Evolutionary conservation across 1,139 yeast genomes (phyloP).

Genomic region (Hyphopichia fennica): DNA sequence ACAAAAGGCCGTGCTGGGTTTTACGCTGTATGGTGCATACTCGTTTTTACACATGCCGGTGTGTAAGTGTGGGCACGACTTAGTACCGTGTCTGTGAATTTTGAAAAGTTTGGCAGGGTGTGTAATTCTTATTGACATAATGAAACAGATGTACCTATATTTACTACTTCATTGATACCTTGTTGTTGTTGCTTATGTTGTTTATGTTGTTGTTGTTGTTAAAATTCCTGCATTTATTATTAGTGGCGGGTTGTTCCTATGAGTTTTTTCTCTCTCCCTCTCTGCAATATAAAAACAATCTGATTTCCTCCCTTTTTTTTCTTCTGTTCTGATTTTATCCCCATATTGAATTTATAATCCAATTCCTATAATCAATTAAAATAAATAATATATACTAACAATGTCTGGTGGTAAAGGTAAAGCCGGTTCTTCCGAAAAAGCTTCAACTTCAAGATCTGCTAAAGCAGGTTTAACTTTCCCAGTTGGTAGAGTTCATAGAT

Average conservation of each 20-base stretch:
- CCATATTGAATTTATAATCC: background rate
- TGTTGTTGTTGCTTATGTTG: background rate
- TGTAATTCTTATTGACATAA: background rate
- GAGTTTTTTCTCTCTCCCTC: slow-evolving; percentile 9
- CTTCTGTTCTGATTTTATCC: slow-evolving; percentile 5
- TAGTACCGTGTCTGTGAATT: background rate
- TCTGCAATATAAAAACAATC: background rate
- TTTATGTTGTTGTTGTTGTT: background rate
- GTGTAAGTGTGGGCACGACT: background rate
- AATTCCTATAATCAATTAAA: slow-evolving; percentile 4
- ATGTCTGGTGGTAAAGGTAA: slow-evolving; percentile 59
- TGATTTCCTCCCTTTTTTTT: slow-evolving; percentile 2
- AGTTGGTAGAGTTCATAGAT: slow-evolving; percentile 57
- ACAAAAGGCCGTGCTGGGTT: background rate
- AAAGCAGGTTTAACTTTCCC: slow-evolving; percentile 58
- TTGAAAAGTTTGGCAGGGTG: background rate
- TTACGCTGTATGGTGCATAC: background rate
- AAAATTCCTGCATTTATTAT: background rate
- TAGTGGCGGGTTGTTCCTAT: background rate
- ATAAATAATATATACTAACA: slow-evolving; percentile 9
- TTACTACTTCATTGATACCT: background rate
- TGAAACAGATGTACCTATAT: background rate
- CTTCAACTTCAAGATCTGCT: slow-evolving; percentile 54
- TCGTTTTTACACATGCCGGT: background rate
- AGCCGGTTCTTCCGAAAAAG: slow-evolving; percentile 54